These are phyloP conservation scores for Podospora didyma DNA, from an alignment of 495 filamentous ascomycete genomes.

Conservation along the genomic window DNA sequence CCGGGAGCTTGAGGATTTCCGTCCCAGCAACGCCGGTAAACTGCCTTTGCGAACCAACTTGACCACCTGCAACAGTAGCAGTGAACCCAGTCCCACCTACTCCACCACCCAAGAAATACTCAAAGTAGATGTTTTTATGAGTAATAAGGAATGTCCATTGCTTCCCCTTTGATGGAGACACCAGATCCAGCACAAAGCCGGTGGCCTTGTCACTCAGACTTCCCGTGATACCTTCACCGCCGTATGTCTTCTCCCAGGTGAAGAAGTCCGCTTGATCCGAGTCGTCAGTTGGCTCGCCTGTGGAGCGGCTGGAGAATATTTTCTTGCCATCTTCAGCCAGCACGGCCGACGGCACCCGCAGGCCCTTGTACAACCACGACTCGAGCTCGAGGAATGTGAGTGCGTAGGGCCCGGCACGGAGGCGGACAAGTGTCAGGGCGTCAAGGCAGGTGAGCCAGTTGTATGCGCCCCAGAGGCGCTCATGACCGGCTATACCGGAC, in stretches of 20 bases:
- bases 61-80: constrained; percentile 1
- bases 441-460: constrained; percentile 12
- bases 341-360: constrained; percentile 4
- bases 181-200: constrained; percentile 6
- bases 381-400: constrained; percentile 5
- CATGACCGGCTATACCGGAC: constrained; percentile 5
- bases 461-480: constrained; percentile 10
- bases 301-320: background rate
- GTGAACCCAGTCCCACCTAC: constrained; percentile 6
- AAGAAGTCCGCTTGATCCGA: constrained; percentile 6
- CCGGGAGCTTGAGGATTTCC: constrained; percentile 5
- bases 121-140: constrained; percentile 7
- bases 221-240: background rate
- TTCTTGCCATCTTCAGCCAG: background rate
- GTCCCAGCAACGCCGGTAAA: constrained; percentile 3
- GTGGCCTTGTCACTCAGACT: constrained; percentile 6
- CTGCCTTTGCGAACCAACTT: constrained; percentile 6
- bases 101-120: constrained; percentile 7
- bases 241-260: constrained; percentile 6
- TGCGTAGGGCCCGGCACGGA: constrained; percentile 6
- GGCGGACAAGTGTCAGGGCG: constrained; percentile 4
- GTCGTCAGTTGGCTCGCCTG: too few species aligned
- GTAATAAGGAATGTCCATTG: constrained; percentile 7
- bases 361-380: constrained; percentile 7
- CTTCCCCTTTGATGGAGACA: constrained; percentile 1